Evolutionary conservation across 148 eudicot genomes (phyloP).

Genomic region (Rhododendron vialii): DNA sequence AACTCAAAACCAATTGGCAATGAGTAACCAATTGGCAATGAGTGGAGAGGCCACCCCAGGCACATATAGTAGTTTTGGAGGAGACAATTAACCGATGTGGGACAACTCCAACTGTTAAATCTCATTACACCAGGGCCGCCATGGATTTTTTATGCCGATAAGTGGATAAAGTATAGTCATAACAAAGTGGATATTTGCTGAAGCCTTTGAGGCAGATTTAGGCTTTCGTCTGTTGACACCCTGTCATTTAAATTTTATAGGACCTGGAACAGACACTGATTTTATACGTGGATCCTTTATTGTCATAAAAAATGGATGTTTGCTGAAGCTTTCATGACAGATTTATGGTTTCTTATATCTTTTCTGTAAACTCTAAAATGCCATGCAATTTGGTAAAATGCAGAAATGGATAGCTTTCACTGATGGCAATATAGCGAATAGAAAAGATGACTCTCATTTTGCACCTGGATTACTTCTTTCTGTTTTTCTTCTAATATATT

Average conservation of each 20-base stretch:
- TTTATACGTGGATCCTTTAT: not conserved
- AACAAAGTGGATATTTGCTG: not conserved
- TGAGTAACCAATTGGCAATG: no score
- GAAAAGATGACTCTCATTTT: not conserved
- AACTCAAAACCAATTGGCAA: no score
- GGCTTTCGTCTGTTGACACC: not conserved
- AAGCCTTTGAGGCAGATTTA: not conserved
- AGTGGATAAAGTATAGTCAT: not conserved
- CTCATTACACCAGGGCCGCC: not conserved
- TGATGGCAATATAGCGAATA: not conserved
- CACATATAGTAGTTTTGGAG: no score
- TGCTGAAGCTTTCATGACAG: not conserved
- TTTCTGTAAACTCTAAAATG: not conserved
- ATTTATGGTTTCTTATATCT: not conserved
- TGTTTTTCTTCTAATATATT: not conserved
- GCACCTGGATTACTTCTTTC: not conserved
- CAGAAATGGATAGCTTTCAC: not conserved
- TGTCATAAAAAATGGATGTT: not conserved
- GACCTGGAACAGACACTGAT: not conserved
- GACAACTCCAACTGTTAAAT: not conserved
- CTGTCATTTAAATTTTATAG: not conserved
- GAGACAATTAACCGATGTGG: no score
- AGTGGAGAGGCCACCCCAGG: no score
- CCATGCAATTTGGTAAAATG: not conserved
- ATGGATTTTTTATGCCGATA: not conserved